Evolutionary conservation across 2,329 filamentous ascomycete genomes (phyloP).

Genomic region (Phaeosphaeria sp.): DNA sequence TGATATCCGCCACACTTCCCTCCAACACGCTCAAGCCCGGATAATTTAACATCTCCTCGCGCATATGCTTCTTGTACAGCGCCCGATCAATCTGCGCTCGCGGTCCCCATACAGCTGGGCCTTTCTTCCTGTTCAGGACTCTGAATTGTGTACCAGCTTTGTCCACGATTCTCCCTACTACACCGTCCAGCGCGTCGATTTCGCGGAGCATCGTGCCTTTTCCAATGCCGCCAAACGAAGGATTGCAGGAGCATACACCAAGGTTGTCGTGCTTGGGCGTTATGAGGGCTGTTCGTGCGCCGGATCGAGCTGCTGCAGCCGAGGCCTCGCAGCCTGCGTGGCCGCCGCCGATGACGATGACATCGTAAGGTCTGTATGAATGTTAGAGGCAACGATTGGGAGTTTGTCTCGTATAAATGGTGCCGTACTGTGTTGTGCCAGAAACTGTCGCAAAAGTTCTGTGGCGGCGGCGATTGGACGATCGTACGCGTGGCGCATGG

Average conservation of each 20-base stretch:
- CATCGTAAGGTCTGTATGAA: constrained; percentile 75
- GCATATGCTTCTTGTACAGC: constrained; percentile 91
- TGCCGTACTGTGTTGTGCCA: no score
- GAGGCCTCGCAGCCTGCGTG: constrained; percentile 96
- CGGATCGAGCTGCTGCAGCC: constrained; percentile 85
- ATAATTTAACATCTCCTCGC: constrained; percentile 79
- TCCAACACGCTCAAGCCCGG: constrained; percentile 81
- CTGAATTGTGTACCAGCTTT: constrained; percentile 95
- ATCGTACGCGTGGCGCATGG: constrained; percentile 56
- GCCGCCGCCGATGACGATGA: constrained; percentile 93
- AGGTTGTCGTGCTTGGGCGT: constrained; percentile 89
- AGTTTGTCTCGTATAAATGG: no score
- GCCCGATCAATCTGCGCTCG: constrained; percentile 93
- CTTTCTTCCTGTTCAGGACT: constrained; percentile 85
- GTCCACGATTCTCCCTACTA: constrained; percentile 88
- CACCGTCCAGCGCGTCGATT: constrained; percentile 90
- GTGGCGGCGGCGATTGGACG: constrained; percentile 41
- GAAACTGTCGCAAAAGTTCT: constrained; percentile 56
- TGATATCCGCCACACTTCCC: constrained; percentile 91
- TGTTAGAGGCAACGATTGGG: constrained; percentile 29
- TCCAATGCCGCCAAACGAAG: constrained; percentile 96
- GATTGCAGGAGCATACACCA: constrained; percentile 95
- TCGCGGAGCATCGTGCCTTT: constrained; percentile 97
- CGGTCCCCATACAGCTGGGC: constrained; percentile 95
- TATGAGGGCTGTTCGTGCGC: constrained; percentile 86